Base-by-base conservation (phyloP, 2,329 filamentous ascomycete genomes). In the Harringtonia lauricola region DNA sequence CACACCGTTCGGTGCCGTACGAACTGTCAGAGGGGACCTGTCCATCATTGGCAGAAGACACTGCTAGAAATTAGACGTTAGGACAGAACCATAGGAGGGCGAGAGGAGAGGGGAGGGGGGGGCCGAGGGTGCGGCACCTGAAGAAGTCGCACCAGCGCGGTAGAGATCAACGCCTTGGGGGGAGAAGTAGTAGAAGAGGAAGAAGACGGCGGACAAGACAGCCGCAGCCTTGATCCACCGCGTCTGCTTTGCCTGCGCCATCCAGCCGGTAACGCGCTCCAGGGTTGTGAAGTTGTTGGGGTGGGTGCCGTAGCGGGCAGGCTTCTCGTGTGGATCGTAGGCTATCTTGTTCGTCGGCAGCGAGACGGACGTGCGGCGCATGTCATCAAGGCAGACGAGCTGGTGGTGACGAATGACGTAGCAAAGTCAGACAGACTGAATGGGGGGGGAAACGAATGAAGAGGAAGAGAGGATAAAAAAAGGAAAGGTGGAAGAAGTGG, bases 1-100 rank as follows among this genome's bases (percentile, higher is more conserved):
- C 79, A 73, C 92, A 98, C 66, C 78, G 83, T 36, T 76, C 71
- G 51, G 84, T 81, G 52, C 76, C 76, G 56, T 80, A 74, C 9
- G 79, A 76, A 22, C 73, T 68, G 55, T 86, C 78, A 41, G 70
- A 62, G 29, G 75, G 70, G 2, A 60, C 58, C 57, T 81, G 76
- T 50, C 75, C 76, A 48, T 65, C 58, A 38, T 42, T 47, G 21
- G 44, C 18, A 9, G 40, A 21, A 14, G 30, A 22, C 19, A 22
- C 22, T 7, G 21, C 42, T 36, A 8, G 21, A 17, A 7, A 17
- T 29, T n/a, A 34, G 39, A 8, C 12, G n/a, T 15, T 6, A 15
- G 15, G 10, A 29, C 12, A 29, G 34, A 17, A 17, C 4, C 9
- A 30, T 24, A 9, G 8, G 2, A 33, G 18, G 31, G 29, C 19